Percentiles rank a stretch among this genome's conserved stretches.
These are phyloP conservation scores for Jaminaea rosea DNA, from an alignment of 1,284 basidiomycete genomes.

Conservation along the genomic window DNA sequence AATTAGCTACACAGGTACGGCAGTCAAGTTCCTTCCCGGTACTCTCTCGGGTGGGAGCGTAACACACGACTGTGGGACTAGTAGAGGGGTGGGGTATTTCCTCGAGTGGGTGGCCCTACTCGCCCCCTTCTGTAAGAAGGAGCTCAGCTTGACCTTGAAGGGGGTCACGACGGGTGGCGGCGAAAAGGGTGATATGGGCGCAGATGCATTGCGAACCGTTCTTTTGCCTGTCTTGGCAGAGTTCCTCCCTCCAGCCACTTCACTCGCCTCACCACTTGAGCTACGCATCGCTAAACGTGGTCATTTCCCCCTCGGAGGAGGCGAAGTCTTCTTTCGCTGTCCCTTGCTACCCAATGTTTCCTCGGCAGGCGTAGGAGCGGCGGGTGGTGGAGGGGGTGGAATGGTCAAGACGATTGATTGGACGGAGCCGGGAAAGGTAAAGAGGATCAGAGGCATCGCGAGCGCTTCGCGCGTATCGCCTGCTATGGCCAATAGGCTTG, in stretches of 20 bases:
- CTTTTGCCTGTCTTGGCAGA: conserved; percentile 82
- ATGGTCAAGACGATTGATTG: conserved; percentile 60
- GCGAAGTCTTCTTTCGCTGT: conserved; percentile 85
- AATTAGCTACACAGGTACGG: conserved; percentile 71
- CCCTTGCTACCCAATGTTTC: conserved; percentile 81
- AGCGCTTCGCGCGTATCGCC: conserved; percentile 68
- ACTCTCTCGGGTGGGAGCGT: conserved; percentile 75
- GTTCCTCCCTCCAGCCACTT: conserved; percentile 52
- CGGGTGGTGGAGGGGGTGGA: conserved; percentile 10
- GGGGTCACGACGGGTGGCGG: conserved; percentile 90
- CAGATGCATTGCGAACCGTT: conserved; percentile 81
- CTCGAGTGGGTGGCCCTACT: conserved; percentile 81
- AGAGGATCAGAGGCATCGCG: conserved; percentile 90
- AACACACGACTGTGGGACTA: conserved; percentile 76
- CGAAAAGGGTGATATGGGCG: conserved; percentile 49
- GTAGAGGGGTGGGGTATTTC: conserved; percentile 84
- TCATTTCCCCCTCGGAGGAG: conserved; percentile 80
- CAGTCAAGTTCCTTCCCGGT: conserved; percentile 72
- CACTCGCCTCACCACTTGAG: conserved; percentile 37
- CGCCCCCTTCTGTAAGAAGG: conserved; percentile 85
- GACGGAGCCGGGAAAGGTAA: conserved; percentile 77
- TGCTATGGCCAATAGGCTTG: conserved; percentile 95
- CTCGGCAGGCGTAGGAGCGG: conserved; percentile 50
- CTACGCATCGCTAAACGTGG: conserved; percentile 82
- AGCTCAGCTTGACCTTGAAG: conserved; percentile 67